Conservation (phyloP, 2,329 filamentous ascomycete species). For the Didymosphaeria variabile region DNA sequence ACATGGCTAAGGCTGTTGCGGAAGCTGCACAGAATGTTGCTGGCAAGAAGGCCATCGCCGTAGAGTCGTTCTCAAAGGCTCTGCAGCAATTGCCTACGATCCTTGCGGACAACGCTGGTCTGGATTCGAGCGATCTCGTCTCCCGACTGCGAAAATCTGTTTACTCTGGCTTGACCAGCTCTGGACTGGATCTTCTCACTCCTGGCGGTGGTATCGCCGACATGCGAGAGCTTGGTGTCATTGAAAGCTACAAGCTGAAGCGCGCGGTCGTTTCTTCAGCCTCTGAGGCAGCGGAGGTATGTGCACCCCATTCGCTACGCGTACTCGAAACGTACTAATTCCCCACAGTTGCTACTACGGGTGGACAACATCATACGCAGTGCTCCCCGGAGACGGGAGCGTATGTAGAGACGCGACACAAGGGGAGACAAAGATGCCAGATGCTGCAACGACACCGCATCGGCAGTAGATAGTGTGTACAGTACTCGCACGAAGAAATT, state of each 20-base stretch:
- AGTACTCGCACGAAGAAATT: slow-evolving; percentile 21
- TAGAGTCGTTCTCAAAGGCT: slow-evolving; percentile 87
- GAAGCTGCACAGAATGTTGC: slow-evolving; percentile 91
- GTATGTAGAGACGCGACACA: slow-evolving; percentile 63
- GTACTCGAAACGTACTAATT: slow-evolving; percentile 39
- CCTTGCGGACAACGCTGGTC: slow-evolving; percentile 94
- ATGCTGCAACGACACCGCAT: slow-evolving; percentile 27
- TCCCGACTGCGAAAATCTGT: slow-evolving; percentile 91
- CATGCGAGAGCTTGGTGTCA: slow-evolving; percentile 93
- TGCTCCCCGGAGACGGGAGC: slow-evolving; percentile 82
- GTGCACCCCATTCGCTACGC: slow-evolving; percentile 40
- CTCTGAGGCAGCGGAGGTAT: slow-evolving; percentile 94
- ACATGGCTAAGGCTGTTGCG: slow-evolving; percentile 98
- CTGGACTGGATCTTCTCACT: slow-evolving; percentile 86
- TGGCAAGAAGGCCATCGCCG: slow-evolving; percentile 95
- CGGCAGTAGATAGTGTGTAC: slow-evolving; percentile 38
- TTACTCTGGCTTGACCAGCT: slow-evolving; percentile 92
- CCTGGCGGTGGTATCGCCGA: slow-evolving; percentile 93
- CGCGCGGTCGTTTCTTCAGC: slow-evolving; percentile 96
- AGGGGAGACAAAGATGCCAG: slow-evolving; percentile 20
- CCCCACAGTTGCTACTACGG: slow-evolving; percentile 77
- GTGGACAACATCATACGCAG: slow-evolving; percentile 98
- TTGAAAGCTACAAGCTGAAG: slow-evolving; percentile 99
- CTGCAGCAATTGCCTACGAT: slow-evolving; percentile 95
- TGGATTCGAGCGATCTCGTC: slow-evolving; percentile 94